Evolutionary conservation across 2,329 filamentous ascomycete genomes (phyloP).

Genomic region (Talaromyces sp.): DNA sequence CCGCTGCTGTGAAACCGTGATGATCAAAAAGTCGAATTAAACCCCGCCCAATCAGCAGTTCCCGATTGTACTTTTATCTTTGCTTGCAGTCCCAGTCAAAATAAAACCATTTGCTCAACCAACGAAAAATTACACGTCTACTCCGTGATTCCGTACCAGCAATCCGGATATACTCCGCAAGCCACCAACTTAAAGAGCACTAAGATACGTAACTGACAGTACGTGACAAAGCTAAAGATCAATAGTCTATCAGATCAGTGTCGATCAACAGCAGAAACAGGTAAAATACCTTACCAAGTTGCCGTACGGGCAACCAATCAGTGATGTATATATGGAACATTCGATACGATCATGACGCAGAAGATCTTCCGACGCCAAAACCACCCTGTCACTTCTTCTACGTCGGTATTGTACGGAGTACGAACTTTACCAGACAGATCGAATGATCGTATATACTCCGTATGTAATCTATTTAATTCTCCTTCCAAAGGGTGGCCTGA

Average conservation of each 20-base stretch:
- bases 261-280: constrained; percentile 13
- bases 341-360: constrained; percentile 1
- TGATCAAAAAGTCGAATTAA: not conserved
- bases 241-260: constrained; percentile 20
- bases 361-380: constrained; percentile 1
- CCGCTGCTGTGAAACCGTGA: constrained; percentile 6
- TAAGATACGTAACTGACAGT: not conserved
- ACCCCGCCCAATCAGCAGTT: constrained; percentile 1
- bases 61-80: not conserved
- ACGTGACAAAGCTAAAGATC: constrained; percentile 17
- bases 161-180: constrained; percentile 11
- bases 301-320: too few relatives aligned
- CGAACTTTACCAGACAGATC: not conserved
- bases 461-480: not conserved
- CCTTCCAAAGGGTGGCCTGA: not conserved
- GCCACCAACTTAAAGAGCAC: not conserved
- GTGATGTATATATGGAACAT: not conserved
- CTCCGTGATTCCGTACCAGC: not conserved
- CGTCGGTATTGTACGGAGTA: too few relatives aligned
- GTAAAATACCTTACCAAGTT: not conserved
- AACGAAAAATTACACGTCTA: not conserved
- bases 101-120: not conserved
- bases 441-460: not conserved
- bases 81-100: not conserved
- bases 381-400: not conserved